Percentiles rank a stretch among this genome's conserved stretches.
phyloP scores from a whole-genome alignment of 345 rosid species.

The Erucastrum elatum region DNA sequence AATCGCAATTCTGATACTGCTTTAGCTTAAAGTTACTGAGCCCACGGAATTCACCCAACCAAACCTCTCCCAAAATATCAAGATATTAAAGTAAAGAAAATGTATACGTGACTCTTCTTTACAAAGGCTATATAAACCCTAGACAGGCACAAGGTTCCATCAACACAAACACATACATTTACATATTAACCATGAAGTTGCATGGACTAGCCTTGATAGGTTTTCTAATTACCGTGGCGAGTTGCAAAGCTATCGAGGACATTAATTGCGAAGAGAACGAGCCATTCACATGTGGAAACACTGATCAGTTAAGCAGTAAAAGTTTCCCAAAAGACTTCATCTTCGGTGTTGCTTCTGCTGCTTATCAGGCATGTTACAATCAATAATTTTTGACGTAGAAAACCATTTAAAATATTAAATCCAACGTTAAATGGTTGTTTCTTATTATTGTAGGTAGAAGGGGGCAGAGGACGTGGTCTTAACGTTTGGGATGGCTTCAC shows the following conservation, averaged over 20 bases:
- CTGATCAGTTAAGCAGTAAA: not conserved
- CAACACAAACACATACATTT: not conserved
- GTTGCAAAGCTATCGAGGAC: constrained; percentile 6
- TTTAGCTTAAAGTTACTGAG: not conserved
- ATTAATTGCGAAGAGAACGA: constrained; percentile 10
- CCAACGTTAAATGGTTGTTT: not conserved
- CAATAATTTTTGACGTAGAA: not conserved
- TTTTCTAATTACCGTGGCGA: constrained; percentile 8
- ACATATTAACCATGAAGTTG: not conserved
- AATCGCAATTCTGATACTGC: not conserved
- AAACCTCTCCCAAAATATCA: not conserved
- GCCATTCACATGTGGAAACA: constrained; percentile 21
- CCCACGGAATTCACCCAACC: not conserved
- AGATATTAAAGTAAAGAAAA: not conserved
- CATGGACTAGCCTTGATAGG: not conserved
- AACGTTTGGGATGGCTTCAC: too few relatives aligned
- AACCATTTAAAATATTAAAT: not conserved
- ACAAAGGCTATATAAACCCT: constrained; percentile 4
- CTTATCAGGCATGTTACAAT: not conserved
- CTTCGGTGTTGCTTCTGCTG: not conserved
- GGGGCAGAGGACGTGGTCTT: not conserved
- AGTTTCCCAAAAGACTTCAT: not conserved
- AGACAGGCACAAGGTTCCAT: not conserved
- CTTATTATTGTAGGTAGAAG: not conserved
- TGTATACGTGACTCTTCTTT: not conserved